Base-by-base conservation (phyloP, 139 green algal genomes). In the Trebouxia sp. region DNA sequence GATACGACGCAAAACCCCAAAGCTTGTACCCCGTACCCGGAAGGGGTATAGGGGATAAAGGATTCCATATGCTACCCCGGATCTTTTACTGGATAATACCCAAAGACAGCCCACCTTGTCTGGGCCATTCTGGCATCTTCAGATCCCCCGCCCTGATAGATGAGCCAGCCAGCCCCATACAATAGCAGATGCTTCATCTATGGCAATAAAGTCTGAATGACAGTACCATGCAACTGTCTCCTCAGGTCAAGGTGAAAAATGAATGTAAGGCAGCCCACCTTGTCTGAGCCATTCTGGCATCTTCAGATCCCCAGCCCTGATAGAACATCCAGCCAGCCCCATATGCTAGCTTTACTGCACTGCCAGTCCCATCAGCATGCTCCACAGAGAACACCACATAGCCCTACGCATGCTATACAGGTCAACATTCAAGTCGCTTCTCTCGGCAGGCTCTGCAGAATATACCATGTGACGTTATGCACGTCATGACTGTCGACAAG, bases 331-430 rank as follows among this genome's bases (percentile, higher is more conserved):
- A 78, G 42, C 72, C 80, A 1, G 15, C 42, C 20, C 38, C 80
- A 37, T 82, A 78, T 20, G 90, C 84, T 66, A 92, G 62, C 0
- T 81, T 77, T 2, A 78, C 80, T 7, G 78, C 65, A 35, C 76
- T 83, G 3, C 88, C 84, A 15, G 82, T 87, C 26, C 88, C 90
- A 82, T 95, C 91, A 0, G 85, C 76, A 77, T 95, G 91, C 83
- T 95, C 91, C 56, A 95, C 39, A 7, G 90, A 86, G 75, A 92
- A 65, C 14, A 95, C 91, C 22, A 92, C 62, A 75, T 89, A 94
- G 10, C 91, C 87, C 85, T 89, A 72, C 38, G 14, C 12, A n/a
- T 20, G 14, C 12, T 1, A 69, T 1, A 58, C 50, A 5, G 5
- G 4, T n/a, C n/a, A n/a, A n/a, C n/a, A n/a, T n/a, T n/a, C n/a